Evolutionary conservation across 257 asterid species (phyloP), one percentile per base, ranked within the genome.

Genomic region (Solanum gracilifrons): DNA sequence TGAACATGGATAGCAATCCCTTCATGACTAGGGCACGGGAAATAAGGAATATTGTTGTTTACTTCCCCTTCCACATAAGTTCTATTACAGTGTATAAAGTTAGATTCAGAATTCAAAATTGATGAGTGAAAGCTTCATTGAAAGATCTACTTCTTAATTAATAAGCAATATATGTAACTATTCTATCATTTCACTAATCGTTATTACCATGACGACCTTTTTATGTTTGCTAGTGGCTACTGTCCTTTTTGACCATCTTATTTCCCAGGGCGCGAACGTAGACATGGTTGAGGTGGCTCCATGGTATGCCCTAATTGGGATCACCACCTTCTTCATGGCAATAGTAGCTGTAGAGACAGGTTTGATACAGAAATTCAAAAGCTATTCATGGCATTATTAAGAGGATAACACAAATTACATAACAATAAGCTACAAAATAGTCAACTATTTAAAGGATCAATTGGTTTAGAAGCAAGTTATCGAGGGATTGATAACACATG

Each of bases 241-340:
- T 88, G 20, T 90, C 91, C 11, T 91, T 93, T 87, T 83, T 90
- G 2, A 11, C 94, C 2, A 90, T 92, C 83, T 71, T 37, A 74
- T 91, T 88, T 77, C 96, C 95, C 0, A 80, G 88, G 2, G 88
- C 86, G 15, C 84, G 5, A 72, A 77, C 64, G 8, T 64, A 92
- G 31, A 60, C 88, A 21, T 80, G 90, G 87, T 92, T 89, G 21
- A 90, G 75, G 76, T 91, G 9, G 87, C 91, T 13, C 93, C 93
- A 35, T 92, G 94, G 95, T 97, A 94, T 41, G 92, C 89, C 8
- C 86, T 88, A 82, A 37, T 37, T 1, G 95, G 97, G 16, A 64
- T 64, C 23, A 69, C 39, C 23, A 15, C 33, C 23, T 69, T 13
- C 39, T 29, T 29, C 23, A 69, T 69, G 76, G 76, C 76, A 69